phyloP scores from a whole-genome alignment of 148 eudicot species.

The Simmondsia chinensis region DNA sequence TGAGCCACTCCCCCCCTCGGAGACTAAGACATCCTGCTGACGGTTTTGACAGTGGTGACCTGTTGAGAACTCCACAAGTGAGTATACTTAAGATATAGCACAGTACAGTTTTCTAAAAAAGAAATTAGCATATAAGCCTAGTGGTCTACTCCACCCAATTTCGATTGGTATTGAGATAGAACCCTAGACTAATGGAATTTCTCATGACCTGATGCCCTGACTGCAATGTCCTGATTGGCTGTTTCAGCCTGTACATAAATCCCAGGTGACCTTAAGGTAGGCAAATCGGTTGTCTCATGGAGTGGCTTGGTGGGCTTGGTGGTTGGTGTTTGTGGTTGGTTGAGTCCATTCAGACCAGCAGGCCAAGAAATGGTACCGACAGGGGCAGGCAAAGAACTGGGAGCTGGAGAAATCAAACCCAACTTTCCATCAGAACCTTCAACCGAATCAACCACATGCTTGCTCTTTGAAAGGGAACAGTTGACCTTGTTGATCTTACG shows the following conservation, averaged over 20 bases:
- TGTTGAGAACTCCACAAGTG: too few relatives aligned
- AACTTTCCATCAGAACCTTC: slow-evolving; percentile 75
- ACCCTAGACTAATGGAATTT: too few relatives aligned
- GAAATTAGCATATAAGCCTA: too few relatives aligned
- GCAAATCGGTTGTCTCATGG: slow-evolving; percentile 23
- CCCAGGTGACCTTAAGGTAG: slow-evolving; percentile 6
- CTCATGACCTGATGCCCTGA: slow-evolving; percentile 15
- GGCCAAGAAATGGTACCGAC: slow-evolving; percentile 54
- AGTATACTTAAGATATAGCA: too few relatives aligned
- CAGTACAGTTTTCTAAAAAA: too few relatives aligned
- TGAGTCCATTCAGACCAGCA: slow-evolving; percentile 32
- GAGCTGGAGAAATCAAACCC: slow-evolving; percentile 45
- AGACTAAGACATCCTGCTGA: slow-evolving; percentile 19
- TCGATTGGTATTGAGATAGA: too few relatives aligned
- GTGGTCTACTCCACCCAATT: too few relatives aligned
- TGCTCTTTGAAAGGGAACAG: slow-evolving; percentile 55
- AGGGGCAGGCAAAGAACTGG: slow-evolving; percentile 40
- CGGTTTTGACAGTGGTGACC: too few relatives aligned
- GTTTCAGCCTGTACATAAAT: too few relatives aligned
- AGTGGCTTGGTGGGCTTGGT: slow-evolving; percentile 29
- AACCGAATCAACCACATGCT: slow-evolving; percentile 89
- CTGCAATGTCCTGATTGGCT: too few relatives aligned
- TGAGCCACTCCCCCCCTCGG: too few relatives aligned
- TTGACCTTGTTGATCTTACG: slow-evolving; percentile 68
- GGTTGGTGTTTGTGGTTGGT: slow-evolving; percentile 40